Conservation (phyloP, 805 yeast genomes). For the Isabelozyma heimii region DNA sequence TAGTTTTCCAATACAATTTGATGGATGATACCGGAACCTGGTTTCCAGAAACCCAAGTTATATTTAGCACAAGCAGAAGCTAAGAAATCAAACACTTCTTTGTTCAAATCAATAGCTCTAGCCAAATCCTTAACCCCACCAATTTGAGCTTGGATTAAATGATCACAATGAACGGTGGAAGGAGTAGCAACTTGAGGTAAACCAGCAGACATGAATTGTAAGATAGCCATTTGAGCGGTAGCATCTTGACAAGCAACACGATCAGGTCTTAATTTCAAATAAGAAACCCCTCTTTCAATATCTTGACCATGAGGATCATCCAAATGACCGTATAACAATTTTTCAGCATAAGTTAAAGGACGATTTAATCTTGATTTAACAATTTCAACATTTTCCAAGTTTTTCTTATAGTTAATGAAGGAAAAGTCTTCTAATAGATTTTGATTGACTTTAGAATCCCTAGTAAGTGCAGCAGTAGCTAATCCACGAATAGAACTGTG, state of each 20-base stretch:
- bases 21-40: conserved; percentile 97
- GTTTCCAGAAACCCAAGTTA: conserved; percentile 98
- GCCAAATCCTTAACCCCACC: conserved; percentile 86
- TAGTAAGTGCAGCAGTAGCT: conserved; percentile 53
- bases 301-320: conserved; percentile 89
- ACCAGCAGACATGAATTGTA: conserved; percentile 96
- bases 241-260: conserved; percentile 99
- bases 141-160: conserved; percentile 91
- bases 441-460: conserved; percentile 75
- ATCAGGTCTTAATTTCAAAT: conserved; percentile 93
- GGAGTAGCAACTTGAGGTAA: conserved; percentile 90
- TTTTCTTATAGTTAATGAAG: conserved; percentile 88
- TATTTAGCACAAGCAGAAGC: conserved; percentile 89
- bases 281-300: conserved; percentile 81
- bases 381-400: conserved; percentile 82
- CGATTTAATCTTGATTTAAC: conserved; percentile 78
- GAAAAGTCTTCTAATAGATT: conserved; percentile 80
- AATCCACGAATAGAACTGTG: conserved; percentile 42
- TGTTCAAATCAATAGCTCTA: conserved; percentile 83
- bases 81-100: conserved; percentile 92
- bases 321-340: conserved; percentile 90
- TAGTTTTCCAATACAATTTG: conserved; percentile 95
- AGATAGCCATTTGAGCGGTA: conserved; percentile 96
- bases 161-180: conserved; percentile 96
- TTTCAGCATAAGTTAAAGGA: conserved; percentile 95